Evolutionary conservation across 2,329 filamentous ascomycete genomes (phyloP), one percentile per base, ranked within the genome.

Genomic region (Aphanocladium album): DNA sequence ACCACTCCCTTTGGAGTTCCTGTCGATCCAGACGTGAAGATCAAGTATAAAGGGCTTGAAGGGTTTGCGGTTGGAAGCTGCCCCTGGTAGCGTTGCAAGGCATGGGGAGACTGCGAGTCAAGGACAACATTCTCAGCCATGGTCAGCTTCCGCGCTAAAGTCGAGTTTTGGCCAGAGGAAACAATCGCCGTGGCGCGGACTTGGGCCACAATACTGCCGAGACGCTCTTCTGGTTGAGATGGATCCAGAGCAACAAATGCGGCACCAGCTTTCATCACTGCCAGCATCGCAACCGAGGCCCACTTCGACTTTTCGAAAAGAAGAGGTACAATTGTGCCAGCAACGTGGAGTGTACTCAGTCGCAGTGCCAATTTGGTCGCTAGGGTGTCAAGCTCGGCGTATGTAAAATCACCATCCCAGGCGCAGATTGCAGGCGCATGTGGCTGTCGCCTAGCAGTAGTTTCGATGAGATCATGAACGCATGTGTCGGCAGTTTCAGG

Each of bases 171-270:
- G 30, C 30, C 5, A 5, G 30, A 30, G 30, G 30, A 30, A 30
- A 30, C 49, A 2, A 52, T 52, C 6, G 35, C 49, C 5, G 16
- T 21, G 11, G 49, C 49, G 7, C 37, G 23, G 1, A 52, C 49
- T 52, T 52, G 49, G 14, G 3, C 21, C 5, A 17, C 27, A 11
- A 52, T n/a, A 27, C 27, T 11, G 2, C 33, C 27, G 5, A 52
- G 49, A 35, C 49, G 51, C 27, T 17, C 35, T 19, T 54, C 51
- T 12, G 51, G 51, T 7, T 41, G 51, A 21, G 16, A 43, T 11
- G 62, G 60, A 16, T 63, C 62, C 14, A 70, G 60, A 17, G 65
- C 63, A 5, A 70, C 66, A 60, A 63, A 63, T 1, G 62, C 60
- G 3, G 56, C 56, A 14, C 62, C 62, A 23, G 62, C 30, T 27